phyloP scores from a whole-genome alignment of 768 basidiomycete species.

The Leccinum longicurvipes region DNA sequence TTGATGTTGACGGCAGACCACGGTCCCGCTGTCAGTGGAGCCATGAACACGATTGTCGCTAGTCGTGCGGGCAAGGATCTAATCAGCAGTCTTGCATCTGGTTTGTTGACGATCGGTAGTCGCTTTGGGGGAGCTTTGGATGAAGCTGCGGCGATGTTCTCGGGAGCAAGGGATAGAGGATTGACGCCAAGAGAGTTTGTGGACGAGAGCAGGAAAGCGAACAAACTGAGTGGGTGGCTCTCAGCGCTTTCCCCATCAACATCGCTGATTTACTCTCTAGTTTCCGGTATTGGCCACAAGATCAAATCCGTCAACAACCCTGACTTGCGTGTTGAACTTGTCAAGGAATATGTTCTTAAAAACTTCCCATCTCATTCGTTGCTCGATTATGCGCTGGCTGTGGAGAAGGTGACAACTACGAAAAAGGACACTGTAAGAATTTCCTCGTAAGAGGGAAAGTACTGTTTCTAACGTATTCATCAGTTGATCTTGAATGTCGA shows the following conservation, averaged over 20 bases:
- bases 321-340: slow-evolving; percentile 87
- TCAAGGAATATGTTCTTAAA: slow-evolving; percentile 93
- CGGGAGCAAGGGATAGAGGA: slow-evolving; percentile 83
- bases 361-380: slow-evolving; percentile 94
- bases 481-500: slow-evolving; percentile 95
- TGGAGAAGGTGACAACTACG: slow-evolving; percentile 94
- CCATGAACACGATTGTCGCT: slow-evolving; percentile 99
- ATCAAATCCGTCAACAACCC: slow-evolving; percentile 99
- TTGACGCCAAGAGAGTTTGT: slow-evolving; percentile 98
- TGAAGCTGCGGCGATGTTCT: slow-evolving; percentile 96
- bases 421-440: slow-evolving; percentile 88
- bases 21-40: slow-evolving; percentile 95
- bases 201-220: slow-evolving; percentile 86
- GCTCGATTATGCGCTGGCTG: slow-evolving; percentile 92
- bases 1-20: slow-evolving; percentile 99
- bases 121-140: slow-evolving; percentile 99
- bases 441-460: not conserved
- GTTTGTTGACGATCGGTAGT: slow-evolving; percentile 95
- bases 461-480: not conserved
- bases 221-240: slow-evolving; percentile 79
- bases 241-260: not conserved
- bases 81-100: slow-evolving; percentile 93
- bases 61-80: slow-evolving; percentile 99
- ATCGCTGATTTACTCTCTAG: slow-evolving; percentile 34
- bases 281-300: slow-evolving; percentile 99